phyloP scores from a whole-genome alignment of 495 filamentous ascomycete species.

The Xanthoparmelia taractica region DNA sequence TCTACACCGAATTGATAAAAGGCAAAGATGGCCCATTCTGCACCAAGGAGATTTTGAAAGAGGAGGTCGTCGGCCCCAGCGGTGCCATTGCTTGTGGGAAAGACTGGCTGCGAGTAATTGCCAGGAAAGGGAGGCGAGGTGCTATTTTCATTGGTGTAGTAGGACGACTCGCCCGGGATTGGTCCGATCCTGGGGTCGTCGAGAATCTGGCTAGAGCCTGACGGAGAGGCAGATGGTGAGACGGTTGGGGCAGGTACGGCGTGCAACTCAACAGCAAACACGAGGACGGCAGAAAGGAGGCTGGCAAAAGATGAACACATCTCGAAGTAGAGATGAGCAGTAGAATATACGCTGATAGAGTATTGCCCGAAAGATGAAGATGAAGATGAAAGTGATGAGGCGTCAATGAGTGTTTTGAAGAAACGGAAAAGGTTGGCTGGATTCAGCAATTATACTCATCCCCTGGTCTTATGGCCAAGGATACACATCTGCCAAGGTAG shows the following conservation, averaged over 20 bases:
- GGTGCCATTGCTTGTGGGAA: constrained; percentile 34
- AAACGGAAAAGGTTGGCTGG: background rate
- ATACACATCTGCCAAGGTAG: background rate
- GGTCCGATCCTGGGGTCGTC: constrained; percentile 19
- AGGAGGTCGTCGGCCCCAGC: constrained; percentile 39
- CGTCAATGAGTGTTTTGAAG: background rate
- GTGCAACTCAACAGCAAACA: background rate
- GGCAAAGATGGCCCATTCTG: constrained; percentile 48
- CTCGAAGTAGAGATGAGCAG: background rate
- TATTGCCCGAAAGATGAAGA: too few species aligned
- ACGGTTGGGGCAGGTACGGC: constrained; percentile 8
- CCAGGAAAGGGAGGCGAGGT: constrained; percentile 36
- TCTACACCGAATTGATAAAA: constrained; percentile 49
- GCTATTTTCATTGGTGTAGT: constrained; percentile 15
- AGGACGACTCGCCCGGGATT: constrained; percentile 10
- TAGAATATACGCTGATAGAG: too few species aligned
- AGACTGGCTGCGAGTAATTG: constrained; percentile 37
- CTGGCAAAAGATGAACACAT: constrained; percentile 3
- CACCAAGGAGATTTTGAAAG: constrained; percentile 47
- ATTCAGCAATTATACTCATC: background rate
- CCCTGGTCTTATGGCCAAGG: background rate
- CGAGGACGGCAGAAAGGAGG: constrained; percentile 1
- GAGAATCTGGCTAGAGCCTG: constrained; percentile 13
- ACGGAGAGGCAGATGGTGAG: background rate
- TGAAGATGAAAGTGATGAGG: background rate